phyloP scores from a whole-genome alignment of 768 basidiomycete species.

The Rhizopogon rudus region DNA sequence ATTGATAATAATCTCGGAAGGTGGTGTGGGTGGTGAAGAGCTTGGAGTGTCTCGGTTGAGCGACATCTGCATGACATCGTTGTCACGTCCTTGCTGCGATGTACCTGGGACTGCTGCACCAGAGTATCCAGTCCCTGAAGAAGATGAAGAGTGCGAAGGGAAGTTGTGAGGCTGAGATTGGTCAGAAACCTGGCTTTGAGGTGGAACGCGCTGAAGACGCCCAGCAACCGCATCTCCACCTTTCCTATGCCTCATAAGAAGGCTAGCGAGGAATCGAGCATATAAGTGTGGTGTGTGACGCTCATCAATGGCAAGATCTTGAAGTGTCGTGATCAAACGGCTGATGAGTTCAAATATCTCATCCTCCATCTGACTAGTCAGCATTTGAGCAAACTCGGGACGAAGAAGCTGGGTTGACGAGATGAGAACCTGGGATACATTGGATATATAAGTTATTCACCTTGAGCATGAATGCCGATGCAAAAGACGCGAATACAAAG shows the following conservation, averaged over 20 bases:
- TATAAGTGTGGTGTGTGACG: slow-evolving; percentile 78
- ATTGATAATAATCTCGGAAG: neutral
- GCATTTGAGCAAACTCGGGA: slow-evolving; percentile 64
- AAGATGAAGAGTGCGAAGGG: slow-evolving; percentile 25
- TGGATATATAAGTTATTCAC: slow-evolving; percentile 28
- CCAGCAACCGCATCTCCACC: slow-evolving; percentile 55
- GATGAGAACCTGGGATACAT: neutral
- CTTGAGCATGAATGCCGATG: slow-evolving; percentile 80
- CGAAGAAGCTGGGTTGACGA: slow-evolving; percentile 49
- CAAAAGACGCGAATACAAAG: slow-evolving; percentile 77
- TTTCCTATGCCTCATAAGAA: slow-evolving; percentile 64
- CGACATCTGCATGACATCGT: slow-evolving; percentile 29
- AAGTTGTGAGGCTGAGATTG: slow-evolving; percentile 9
- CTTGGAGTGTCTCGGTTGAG: neutral
- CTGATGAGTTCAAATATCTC: slow-evolving; percentile 71
- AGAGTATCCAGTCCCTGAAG: slow-evolving; percentile 16
- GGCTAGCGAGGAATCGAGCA: slow-evolving; percentile 71
- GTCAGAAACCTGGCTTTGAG: slow-evolving; percentile 30
- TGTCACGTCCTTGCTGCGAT: slow-evolving; percentile 14
- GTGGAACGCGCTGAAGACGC: slow-evolving; percentile 47
- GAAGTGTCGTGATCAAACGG: slow-evolving; percentile 65
- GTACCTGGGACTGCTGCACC: slow-evolving; percentile 9
- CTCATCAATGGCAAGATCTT: slow-evolving; percentile 76
- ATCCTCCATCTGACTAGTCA: slow-evolving; percentile 54
- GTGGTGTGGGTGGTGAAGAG: neutral